A percentile compares a stretch with the other conserved stretches of the same genome.
Conservation (phyloP, 1,284 basidiomycete species). For the Microbotryomycetes sp. region DNA sequence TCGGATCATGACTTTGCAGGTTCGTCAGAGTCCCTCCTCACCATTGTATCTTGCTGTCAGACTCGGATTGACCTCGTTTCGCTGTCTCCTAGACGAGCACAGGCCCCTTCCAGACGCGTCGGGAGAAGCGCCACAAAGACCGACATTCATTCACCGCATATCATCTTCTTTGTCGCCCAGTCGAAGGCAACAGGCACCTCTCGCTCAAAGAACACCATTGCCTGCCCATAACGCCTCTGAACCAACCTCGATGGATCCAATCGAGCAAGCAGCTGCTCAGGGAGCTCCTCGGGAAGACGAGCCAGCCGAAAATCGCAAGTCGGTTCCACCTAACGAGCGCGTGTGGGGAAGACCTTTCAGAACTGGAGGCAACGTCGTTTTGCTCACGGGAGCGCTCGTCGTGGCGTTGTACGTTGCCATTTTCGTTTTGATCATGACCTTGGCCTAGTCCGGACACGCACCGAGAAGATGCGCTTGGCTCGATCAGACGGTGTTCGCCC, state of each 20-base stretch:
- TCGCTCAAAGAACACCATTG: neutral
- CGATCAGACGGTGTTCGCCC: too few species aligned
- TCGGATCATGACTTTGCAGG: constrained; percentile 23
- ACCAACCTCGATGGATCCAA: neutral
- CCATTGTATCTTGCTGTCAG: too few species aligned
- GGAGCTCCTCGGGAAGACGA: neutral
- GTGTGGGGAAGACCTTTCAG: constrained; percentile 20
- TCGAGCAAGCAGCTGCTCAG: constrained; percentile 5
- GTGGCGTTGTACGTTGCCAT: constrained; percentile 11
- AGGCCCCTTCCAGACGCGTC: neutral
- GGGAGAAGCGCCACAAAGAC: neutral
- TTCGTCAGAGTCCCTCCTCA: too few species aligned
- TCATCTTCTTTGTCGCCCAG: neutral
- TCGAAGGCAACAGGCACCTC: neutral
- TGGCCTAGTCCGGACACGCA: neutral
- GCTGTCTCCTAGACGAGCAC: neutral
- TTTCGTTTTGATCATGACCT: constrained; percentile 14
- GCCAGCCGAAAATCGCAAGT: neutral
- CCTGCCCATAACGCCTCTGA: neutral
- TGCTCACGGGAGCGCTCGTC: constrained; percentile 13
- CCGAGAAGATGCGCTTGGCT: too few species aligned
- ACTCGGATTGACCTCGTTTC: too few species aligned
- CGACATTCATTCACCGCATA: neutral
- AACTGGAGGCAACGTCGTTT: constrained; percentile 17
- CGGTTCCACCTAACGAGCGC: neutral